Percentiles rank a stretch among this genome's conserved stretches.
phyloP scores from a whole-genome alignment of 768 basidiomycete species.

The Plicaturopsis crispa region DNA sequence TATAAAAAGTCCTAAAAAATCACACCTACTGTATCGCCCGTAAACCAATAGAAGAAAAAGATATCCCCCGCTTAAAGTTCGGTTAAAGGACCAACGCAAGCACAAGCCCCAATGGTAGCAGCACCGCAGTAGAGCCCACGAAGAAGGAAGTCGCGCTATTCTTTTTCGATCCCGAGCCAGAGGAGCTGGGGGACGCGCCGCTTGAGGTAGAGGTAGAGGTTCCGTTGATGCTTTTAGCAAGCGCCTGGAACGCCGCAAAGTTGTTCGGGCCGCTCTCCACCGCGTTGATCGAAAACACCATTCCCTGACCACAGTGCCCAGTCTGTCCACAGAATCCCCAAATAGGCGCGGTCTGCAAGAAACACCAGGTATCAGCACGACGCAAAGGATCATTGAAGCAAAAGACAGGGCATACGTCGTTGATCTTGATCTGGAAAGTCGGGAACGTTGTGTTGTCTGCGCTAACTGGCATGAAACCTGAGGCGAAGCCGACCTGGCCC shows the following conservation, averaged over 20 bases:
- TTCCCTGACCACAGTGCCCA: slow-evolving; percentile 46
- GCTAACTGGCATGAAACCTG: slow-evolving; percentile 45
- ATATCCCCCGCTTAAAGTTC: too few relatives aligned
- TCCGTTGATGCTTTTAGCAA: slow-evolving; percentile 17
- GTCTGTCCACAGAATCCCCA: slow-evolving; percentile 49
- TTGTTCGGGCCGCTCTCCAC: slow-evolving; percentile 40
- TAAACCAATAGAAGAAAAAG: too few relatives aligned
- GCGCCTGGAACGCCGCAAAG: slow-evolving; percentile 43
- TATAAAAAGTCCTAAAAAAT: too few relatives aligned
- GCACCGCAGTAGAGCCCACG: neutral
- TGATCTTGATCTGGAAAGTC: slow-evolving; percentile 43
- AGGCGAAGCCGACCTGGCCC: slow-evolving; percentile 32
- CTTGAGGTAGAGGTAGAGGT: slow-evolving; percentile 5
- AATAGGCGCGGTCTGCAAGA: slow-evolving; percentile 37
- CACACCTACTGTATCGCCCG: too few relatives aligned
- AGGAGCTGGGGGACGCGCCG: too few relatives aligned
- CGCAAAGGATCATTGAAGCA: neutral
- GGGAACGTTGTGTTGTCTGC: slow-evolving; percentile 38
- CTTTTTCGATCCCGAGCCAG: too few relatives aligned
- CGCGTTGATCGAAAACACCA: slow-evolving; percentile 56
- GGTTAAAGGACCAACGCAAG: too few relatives aligned
- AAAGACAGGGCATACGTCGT: slow-evolving; percentile 32
- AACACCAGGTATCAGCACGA: slow-evolving; percentile 3
- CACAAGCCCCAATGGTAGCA: too few relatives aligned
- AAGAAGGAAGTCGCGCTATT: slow-evolving; percentile 1